Evolutionary conservation across 495 filamentous ascomycete species (phyloP).

Genomic region (Usnea hakonensis): DNA sequence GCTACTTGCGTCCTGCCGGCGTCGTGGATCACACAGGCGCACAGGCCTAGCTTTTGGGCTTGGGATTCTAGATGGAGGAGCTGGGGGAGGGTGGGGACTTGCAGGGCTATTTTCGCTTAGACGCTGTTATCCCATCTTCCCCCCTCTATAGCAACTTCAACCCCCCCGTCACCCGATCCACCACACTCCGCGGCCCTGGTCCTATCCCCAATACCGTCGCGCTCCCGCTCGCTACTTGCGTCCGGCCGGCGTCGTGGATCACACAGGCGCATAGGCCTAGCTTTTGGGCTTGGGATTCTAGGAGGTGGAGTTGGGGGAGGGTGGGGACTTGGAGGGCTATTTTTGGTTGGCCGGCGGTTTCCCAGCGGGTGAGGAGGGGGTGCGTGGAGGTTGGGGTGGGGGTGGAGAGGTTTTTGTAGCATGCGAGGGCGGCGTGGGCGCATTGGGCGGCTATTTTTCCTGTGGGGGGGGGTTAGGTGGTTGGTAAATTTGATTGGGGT

Average conservation of each 20-base stretch:
- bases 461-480: slow-evolving; percentile 29
- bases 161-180: slow-evolving; percentile 78
- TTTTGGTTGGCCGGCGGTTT: slow-evolving; percentile 78
- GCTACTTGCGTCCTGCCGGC: slow-evolving; percentile 97
- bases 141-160: slow-evolving; percentile 68
- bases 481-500: background rate
- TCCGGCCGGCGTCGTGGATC: slow-evolving; percentile 90
- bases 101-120: slow-evolving; percentile 87
- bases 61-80: slow-evolving; percentile 50
- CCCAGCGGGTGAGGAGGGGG: slow-evolving; percentile 75
- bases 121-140: slow-evolving; percentile 40
- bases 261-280: slow-evolving; percentile 80
- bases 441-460: slow-evolving; percentile 97
- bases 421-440: slow-evolving; percentile 91
- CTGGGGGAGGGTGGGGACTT: slow-evolving; percentile 76
- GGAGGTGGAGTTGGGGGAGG: slow-evolving; percentile 70
- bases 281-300: slow-evolving; percentile 54
- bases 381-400: slow-evolving; percentile 51
- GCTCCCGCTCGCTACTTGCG: slow-evolving; percentile 90
- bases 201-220: slow-evolving; percentile 85
- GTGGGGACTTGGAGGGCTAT: slow-evolving; percentile 77
- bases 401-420: slow-evolving; percentile 76
- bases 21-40: slow-evolving; percentile 82
- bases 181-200: slow-evolving; percentile 75
- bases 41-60: slow-evolving; percentile 72